Evolutionary conservation across 2,329 filamentous ascomycete genomes (phyloP).

Genomic region (Talaromyces islandicus): DNA sequence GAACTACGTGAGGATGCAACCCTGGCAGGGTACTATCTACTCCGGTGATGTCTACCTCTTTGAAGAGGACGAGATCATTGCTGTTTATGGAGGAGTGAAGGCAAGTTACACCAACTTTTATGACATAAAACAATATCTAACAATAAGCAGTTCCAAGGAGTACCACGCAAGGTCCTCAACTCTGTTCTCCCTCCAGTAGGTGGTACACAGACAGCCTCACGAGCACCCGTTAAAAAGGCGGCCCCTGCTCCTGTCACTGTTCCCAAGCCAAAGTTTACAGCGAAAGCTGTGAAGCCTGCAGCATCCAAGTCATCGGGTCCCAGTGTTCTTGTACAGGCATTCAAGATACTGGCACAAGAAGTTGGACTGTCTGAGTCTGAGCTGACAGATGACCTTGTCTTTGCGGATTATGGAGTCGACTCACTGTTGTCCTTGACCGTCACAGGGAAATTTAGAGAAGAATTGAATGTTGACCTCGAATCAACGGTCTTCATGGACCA

Average conservation of each 20-base stretch:
- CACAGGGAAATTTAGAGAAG: constrained; percentile 21
- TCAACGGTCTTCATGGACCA: constrained; percentile 11
- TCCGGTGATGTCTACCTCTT: constrained; percentile 54
- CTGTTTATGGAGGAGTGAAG: constrained; percentile 33
- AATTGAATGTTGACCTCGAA: constrained; percentile 23
- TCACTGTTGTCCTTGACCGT: constrained; percentile 29
- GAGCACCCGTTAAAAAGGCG: constrained; percentile 16
- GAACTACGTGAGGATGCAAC: constrained; percentile 31
- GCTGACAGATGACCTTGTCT: constrained; percentile 19
- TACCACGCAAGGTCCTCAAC: constrained; percentile 17
- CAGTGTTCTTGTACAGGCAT: constrained; percentile 30
- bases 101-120: constrained; percentile 12
- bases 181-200: constrained; percentile 31
- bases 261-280: constrained; percentile 22
- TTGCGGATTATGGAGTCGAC: constrained; percentile 27
- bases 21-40: constrained; percentile 23
- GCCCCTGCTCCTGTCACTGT: constrained; percentile 17
- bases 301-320: constrained; percentile 21
- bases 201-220: constrained; percentile 17
- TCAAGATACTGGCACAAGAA: constrained; percentile 29
- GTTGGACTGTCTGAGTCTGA: constrained; percentile 29
- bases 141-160: constrained; percentile 25
- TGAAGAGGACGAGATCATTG: constrained; percentile 12
- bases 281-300: constrained; percentile 23
- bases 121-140: constrained; percentile 7